Conservation (phyloP, 2,329 filamentous ascomycete genomes). For the Teratosphaeria pseudoeucalypti region DNA sequence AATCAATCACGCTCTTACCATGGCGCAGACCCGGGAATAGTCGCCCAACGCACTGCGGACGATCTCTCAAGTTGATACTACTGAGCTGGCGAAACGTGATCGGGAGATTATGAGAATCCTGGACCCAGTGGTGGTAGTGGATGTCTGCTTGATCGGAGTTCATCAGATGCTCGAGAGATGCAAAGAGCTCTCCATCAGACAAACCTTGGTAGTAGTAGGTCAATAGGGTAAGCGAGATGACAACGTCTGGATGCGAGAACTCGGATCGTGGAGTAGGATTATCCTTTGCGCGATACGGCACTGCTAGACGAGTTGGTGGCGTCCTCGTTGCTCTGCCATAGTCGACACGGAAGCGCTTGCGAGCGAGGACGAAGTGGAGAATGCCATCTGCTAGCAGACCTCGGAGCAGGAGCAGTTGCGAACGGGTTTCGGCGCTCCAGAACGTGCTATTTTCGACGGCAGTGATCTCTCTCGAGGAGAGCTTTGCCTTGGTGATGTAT, state of each 20-base stretch:
- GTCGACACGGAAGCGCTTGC: slow-evolving; percentile 57
- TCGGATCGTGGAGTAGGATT: slow-evolving; percentile 52
- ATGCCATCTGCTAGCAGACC: slow-evolving; percentile 54
- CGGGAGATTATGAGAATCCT: slow-evolving; percentile 8
- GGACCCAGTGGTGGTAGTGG: slow-evolving; percentile 18
- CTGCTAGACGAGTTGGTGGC: slow-evolving; percentile 44
- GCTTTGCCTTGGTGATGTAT: not conserved
- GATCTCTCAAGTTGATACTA: slow-evolving; percentile 19
- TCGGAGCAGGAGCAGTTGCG: slow-evolving; percentile 45
- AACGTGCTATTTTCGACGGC: slow-evolving; percentile 9
- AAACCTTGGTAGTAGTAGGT: slow-evolving; percentile 58
- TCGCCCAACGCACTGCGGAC: slow-evolving; percentile 7
- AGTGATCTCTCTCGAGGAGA: slow-evolving; percentile 1
- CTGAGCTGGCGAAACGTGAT: slow-evolving; percentile 10
- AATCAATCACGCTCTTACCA: slow-evolving; percentile 49
- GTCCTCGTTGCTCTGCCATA: slow-evolving; percentile 41
- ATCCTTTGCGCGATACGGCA: slow-evolving; percentile 59
- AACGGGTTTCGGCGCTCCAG: slow-evolving; percentile 14
- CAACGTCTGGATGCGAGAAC: slow-evolving; percentile 58
- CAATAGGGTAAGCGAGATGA: slow-evolving; percentile 54
- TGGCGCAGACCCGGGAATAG: slow-evolving; percentile 37
- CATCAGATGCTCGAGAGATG: slow-evolving; percentile 12
- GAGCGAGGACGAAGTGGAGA: slow-evolving; percentile 47
- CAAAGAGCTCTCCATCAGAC: slow-evolving; percentile 34
- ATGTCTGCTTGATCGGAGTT: slow-evolving; percentile 14